Percentiles rank a stretch among this genome's conserved stretches.
These are phyloP conservation scores for Datura wrightii DNA, from an alignment of 257 asterid genomes.

Conservation along the genomic window DNA sequence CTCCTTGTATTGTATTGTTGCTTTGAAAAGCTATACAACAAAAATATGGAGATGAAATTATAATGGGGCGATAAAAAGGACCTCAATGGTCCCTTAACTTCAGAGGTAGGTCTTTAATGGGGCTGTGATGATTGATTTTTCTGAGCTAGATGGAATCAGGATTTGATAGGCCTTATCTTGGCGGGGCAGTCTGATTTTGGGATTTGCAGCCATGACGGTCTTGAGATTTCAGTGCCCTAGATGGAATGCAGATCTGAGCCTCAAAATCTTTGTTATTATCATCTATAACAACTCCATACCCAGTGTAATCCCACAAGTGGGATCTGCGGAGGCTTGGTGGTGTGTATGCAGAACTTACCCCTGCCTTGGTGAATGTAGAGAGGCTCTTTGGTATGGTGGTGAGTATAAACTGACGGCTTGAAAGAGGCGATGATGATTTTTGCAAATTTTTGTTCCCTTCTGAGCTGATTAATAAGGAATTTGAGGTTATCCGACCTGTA, in stretches of 20 bases:
- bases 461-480: too few relatives aligned
- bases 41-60: too few relatives aligned
- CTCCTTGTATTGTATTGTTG: too few relatives aligned
- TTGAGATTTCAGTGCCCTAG: background rate
- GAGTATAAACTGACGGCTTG: background rate
- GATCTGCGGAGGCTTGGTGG: too few relatives aligned
- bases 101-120: background rate
- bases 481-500: too few relatives aligned
- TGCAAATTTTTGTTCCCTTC: too few relatives aligned
- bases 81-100: background rate
- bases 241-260: background rate
- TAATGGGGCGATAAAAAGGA: background rate
- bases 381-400: background rate
- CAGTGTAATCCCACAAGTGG: too few relatives aligned
- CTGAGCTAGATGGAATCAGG: background rate
- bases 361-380: too few relatives aligned
- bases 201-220: conserved; percentile 14
- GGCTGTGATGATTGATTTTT: conserved; percentile 17
- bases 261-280: background rate
- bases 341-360: too few relatives aligned
- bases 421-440: background rate
- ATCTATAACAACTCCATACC: background rate
- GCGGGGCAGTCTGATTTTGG: background rate
- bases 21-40: too few relatives aligned
- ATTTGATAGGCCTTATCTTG: conserved; percentile 19